Conservation (phyloP, 129 eudicot genomes). For the Solidago caesia region DNA sequence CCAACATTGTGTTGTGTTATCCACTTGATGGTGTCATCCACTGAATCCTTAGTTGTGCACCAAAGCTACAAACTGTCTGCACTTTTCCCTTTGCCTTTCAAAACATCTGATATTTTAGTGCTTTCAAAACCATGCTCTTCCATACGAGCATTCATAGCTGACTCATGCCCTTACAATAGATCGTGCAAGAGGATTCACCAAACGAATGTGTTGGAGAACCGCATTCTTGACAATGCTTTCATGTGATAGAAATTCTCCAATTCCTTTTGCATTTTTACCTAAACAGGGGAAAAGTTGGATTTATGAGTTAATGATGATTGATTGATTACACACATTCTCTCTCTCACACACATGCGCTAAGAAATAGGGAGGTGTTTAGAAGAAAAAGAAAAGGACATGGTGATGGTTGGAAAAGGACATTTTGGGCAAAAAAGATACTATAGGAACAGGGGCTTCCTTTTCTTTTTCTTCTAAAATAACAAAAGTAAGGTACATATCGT, state of each 20-base stretch:
- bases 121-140: constrained; percentile 98
- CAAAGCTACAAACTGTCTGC: constrained; percentile 99
- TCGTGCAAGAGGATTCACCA: constrained; percentile 53
- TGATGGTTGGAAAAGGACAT: too few relatives aligned
- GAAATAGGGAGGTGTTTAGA: too few relatives aligned
- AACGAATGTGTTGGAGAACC: constrained; percentile 62
- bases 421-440: too few relatives aligned
- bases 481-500: neutral
- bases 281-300: too few relatives aligned
- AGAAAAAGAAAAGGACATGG: too few relatives aligned
- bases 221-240: constrained; percentile 76
- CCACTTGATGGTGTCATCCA: constrained; percentile 94
- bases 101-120: constrained; percentile 82
- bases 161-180: constrained; percentile 53
- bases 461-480: neutral
- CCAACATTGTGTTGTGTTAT: constrained; percentile 99
- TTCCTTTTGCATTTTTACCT: constrained; percentile 72
- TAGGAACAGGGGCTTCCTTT: too few relatives aligned
- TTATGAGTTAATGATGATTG: too few relatives aligned
- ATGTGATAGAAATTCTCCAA: constrained; percentile 58
- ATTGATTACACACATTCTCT: too few relatives aligned
- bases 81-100: constrained; percentile 75
- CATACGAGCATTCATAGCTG: constrained; percentile 70
- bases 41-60: constrained; percentile 95
- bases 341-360: too few relatives aligned